Evolutionary conservation across 2,329 filamentous ascomycete species (phyloP), one percentile per base, ranked within the genome.

Genomic region (Fusarium longipes): DNA sequence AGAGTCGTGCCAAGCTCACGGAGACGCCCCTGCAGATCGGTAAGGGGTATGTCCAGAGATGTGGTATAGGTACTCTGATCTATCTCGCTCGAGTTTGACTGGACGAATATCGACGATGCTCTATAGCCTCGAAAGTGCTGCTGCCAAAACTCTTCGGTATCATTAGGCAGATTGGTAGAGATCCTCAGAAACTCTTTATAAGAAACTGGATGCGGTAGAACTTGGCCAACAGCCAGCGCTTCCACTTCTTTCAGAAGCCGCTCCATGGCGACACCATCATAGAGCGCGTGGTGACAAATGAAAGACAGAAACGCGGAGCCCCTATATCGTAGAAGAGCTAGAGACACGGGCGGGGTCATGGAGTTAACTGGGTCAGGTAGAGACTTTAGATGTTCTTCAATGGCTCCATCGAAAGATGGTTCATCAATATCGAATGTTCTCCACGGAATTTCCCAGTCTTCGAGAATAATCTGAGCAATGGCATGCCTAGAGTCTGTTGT

Each of bases 261-360:
- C 1, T 84, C 81, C 72, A 97, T 90, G 0, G 93, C 93, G 33
- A 91, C 88, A 1, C 91, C 94, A 77, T 97, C 94, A 71, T 97
- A 97, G 1, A 97, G 81, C 3, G 93, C 92, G 78, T 97, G 94
- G 71, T 97, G 93, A 70, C 81, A 89, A 35, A 82, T 76, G 47
- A 84, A 84, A 0, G 81, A 89, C 2, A 84, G 70, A 40, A 82
- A 83, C 0, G 58, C 49, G 0, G 63, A 73, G 1, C 70, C 74
- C 8, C 71, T 70, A 2, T 76, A 70, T 11, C 68, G 65, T 22
- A 87, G 76, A 0, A 82, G 50, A 0, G 80, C 82, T 48, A 84
- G 78, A 6, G 81, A 84, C 12, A 83, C 75, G 2, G 82, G 85
- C 10, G 82, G 83, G 5, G 67, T 74, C 15, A 77, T 74, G 0